A percentile compares a stretch with the other conserved stretches of the same genome.
These are phyloP conservation scores for Dacryopinax spathularia DNA, from an alignment of 768 basidiomycete species.

Conservation along the genomic window DNA sequence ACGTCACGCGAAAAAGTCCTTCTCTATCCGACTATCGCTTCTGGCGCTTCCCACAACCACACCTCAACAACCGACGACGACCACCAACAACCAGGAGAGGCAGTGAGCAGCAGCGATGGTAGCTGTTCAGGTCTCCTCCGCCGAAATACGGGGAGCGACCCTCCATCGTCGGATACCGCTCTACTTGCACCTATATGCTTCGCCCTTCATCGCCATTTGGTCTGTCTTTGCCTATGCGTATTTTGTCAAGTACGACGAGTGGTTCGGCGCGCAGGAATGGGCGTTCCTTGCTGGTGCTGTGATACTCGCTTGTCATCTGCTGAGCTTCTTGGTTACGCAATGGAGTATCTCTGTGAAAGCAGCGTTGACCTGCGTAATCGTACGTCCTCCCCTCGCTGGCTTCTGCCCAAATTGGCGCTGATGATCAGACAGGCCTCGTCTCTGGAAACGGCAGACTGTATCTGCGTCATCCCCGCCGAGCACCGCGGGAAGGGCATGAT, in stretches of 20 bases:
- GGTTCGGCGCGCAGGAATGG: conserved; percentile 92
- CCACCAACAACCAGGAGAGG: background rate
- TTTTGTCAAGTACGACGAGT: conserved; percentile 77
- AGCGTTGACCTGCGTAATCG: conserved; percentile 65
- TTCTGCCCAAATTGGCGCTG: background rate
- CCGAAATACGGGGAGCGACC: conserved; percentile 24
- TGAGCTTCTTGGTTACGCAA: conserved; percentile 79
- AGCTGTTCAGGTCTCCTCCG: conserved; percentile 12
- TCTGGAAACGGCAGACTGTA: conserved; percentile 58
- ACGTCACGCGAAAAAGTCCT: conserved; percentile 2
- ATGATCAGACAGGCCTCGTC: conserved; percentile 36
- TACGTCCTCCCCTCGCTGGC: conserved; percentile 20
- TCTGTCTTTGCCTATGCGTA: conserved; percentile 56
- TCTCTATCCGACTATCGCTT: background rate
- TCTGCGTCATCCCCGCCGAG: conserved; percentile 62
- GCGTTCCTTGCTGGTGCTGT: conserved; percentile 84
- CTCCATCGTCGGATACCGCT: conserved; percentile 27
- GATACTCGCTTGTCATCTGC: conserved; percentile 73
- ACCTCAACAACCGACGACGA: background rate
- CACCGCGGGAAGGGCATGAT: conserved; percentile 87
- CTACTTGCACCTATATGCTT: conserved; percentile 22
- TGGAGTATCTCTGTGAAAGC: conserved; percentile 76
- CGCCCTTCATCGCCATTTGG: conserved; percentile 28
- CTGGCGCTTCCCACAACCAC: background rate
- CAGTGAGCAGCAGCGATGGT: background rate